phyloP scores from a whole-genome alignment of 805 yeast genomes.

The Suhomyces emberorum region DNA sequence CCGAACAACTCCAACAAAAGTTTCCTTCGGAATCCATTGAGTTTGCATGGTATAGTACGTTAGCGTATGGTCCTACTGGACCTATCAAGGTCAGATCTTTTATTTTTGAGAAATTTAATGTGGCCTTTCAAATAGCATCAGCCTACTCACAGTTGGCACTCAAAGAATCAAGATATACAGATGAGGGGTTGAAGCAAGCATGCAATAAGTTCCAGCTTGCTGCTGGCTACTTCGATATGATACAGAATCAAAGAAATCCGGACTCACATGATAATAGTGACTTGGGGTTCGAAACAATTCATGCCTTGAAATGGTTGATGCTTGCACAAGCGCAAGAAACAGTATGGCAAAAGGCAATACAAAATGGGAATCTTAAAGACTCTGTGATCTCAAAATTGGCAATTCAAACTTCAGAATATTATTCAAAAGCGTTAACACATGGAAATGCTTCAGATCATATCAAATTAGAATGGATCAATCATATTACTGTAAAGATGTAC shows the following conservation, averaged over 20 bases:
- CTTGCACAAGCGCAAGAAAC: conserved; percentile 87
- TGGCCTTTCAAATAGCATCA: conserved; percentile 68
- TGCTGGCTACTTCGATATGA: conserved; percentile 59
- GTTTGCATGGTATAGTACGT: conserved; percentile 72
- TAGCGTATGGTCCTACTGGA: conserved; percentile 53
- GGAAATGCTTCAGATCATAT: conserved; percentile 45
- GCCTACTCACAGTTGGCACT: conserved; percentile 56
- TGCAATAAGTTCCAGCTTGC: conserved; percentile 66
- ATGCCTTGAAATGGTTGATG: conserved; percentile 50
- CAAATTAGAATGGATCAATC: conserved; percentile 62
- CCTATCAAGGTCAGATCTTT: conserved; percentile 48
- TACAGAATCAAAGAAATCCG: conserved; percentile 15
- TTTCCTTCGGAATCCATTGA: conserved; percentile 61
- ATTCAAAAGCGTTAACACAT: conserved; percentile 40
- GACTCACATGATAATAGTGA: conserved; percentile 32
- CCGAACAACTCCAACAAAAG: conserved; percentile 46
- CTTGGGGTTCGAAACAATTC: conserved; percentile 48
- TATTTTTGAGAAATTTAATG: conserved; percentile 56
- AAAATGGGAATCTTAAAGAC: conserved; percentile 48
- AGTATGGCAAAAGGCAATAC: conserved; percentile 71
- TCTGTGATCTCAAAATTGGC: conserved; percentile 63
- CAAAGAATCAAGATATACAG: conserved; percentile 40
- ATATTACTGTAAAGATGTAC: conserved; percentile 51
- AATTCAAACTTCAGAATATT: conserved; percentile 56
- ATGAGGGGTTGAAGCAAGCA: conserved; percentile 57